Evolutionary conservation across 805 yeast genomes (phyloP).

Genomic region (Yueomyces sp.): DNA sequence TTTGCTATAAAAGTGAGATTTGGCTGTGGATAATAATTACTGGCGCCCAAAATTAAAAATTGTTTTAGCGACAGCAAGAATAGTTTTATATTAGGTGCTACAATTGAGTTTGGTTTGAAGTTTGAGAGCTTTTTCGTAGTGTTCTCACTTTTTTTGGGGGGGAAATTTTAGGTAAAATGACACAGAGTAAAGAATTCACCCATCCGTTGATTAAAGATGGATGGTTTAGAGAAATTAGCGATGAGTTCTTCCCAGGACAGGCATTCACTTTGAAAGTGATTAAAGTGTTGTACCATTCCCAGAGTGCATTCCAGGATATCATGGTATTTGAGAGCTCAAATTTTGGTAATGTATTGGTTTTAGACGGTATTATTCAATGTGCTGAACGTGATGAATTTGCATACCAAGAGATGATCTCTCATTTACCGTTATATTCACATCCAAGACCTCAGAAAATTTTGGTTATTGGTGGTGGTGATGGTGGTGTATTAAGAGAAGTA

Average conservation of each 20-base stretch:
- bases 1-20: too few relatives aligned
- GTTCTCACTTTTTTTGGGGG: too few relatives aligned
- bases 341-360: conserved; percentile 78
- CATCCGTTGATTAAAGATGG: conserved; percentile 34
- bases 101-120: too few relatives aligned
- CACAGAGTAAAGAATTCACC: background rate
- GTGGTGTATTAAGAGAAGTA: conserved; percentile 84
- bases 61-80: too few relatives aligned
- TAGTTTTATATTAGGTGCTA: too few relatives aligned
- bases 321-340: conserved; percentile 60
- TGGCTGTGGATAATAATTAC: too few relatives aligned
- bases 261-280: conserved; percentile 55
- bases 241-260: conserved; percentile 76
- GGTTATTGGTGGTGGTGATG: conserved; percentile 94
- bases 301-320: conserved; percentile 69
- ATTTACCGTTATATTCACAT: conserved; percentile 70
- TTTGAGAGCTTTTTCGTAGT: too few relatives aligned
- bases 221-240: conserved; percentile 74
- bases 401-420: conserved; percentile 85
- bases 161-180: background rate
- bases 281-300: conserved; percentile 48
- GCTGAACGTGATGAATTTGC: conserved; percentile 90
- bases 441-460: conserved; percentile 60
- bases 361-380: conserved; percentile 84
- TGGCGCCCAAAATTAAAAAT: too few relatives aligned